phyloP scores from a whole-genome alignment of 2,329 filamentous ascomycete genomes.

The Zymoseptoria ardabiliae region DNA sequence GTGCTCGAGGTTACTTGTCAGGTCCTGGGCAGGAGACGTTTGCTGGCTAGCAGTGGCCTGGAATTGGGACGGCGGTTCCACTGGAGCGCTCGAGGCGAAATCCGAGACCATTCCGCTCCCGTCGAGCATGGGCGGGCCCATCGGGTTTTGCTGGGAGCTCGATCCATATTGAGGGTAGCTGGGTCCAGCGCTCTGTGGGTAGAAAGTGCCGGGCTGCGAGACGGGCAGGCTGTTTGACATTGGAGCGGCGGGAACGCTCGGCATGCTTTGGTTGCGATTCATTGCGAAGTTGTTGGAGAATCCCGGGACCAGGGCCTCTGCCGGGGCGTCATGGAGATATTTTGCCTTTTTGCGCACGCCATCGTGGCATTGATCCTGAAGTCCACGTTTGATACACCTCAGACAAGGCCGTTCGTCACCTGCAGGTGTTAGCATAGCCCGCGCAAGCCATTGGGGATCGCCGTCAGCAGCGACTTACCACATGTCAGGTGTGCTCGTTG shows the following conservation, averaged over 20 bases:
- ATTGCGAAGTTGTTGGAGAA: constrained; percentile 59
- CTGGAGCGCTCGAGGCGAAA: constrained; percentile 55
- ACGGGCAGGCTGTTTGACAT: constrained; percentile 14
- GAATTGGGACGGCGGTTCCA: constrained; percentile 61
- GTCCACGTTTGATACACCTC: constrained; percentile 85
- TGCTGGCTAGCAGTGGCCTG: constrained; percentile 50
- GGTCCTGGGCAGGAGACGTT: constrained; percentile 36
- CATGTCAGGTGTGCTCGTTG: constrained; percentile 96
- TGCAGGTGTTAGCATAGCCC: constrained; percentile 34
- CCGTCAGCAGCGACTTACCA: constrained; percentile 57
- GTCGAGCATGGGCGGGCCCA: constrained; percentile 39
- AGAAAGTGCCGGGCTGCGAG: constrained; percentile 37
- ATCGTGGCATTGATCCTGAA: constrained; percentile 88
- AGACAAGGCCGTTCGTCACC: constrained; percentile 93
- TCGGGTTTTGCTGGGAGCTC: constrained; percentile 25
- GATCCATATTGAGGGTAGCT: constrained; percentile 35
- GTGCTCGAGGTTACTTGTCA: constrained; percentile 43
- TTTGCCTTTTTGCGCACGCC: constrained; percentile 98
- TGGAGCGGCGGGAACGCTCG: constrained; percentile 13
- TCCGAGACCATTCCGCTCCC: constrained; percentile 33
- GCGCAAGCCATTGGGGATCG: not conserved
- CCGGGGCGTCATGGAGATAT: constrained; percentile 92
- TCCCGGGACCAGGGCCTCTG: constrained; percentile 82
- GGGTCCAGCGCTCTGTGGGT: constrained; percentile 31
- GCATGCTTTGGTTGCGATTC: constrained; percentile 18